Conservation (phyloP, 1,139 yeast genomes). For the Arxiozyma heterogenica region DNA sequence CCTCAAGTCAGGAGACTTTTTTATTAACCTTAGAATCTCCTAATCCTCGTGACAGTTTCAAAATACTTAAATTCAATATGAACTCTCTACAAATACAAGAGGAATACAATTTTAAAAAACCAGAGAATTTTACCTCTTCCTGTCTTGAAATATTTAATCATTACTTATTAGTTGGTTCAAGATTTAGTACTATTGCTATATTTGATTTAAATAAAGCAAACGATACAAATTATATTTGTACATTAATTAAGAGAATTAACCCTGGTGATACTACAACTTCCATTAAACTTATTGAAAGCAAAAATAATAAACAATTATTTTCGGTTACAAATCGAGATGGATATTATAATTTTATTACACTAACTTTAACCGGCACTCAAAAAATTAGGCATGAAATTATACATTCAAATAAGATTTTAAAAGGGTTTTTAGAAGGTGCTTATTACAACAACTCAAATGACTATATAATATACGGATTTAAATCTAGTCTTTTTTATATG, state of each 20-base stretch:
- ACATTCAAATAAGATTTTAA: constrained; percentile 55
- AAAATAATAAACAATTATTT: constrained; percentile 18
- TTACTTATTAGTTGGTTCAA: constrained; percentile 56
- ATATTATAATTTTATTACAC: constrained; percentile 36
- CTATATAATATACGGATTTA: constrained; percentile 67
- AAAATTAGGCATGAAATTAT: constrained; percentile 27
- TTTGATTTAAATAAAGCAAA: constrained; percentile 35
- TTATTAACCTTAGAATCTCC: constrained; percentile 55
- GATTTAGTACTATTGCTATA: constrained; percentile 57
- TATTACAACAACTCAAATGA: constrained; percentile 38
- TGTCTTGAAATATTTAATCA: constrained; percentile 39
- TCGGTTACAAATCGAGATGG: constrained; percentile 60
- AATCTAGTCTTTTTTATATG: constrained; percentile 64
- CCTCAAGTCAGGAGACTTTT: constrained; percentile 23
- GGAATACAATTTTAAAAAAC: constrained; percentile 25
- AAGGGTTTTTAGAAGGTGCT: constrained; percentile 77
- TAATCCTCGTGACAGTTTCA: constrained; percentile 49
- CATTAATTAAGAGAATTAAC: constrained; percentile 41
- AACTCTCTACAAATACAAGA: constrained; percentile 21
- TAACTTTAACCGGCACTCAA: constrained; percentile 10
- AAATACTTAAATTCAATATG: constrained; percentile 36
- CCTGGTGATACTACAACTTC: constrained; percentile 73
- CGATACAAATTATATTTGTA: constrained; percentile 19
- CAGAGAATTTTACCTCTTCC: constrained; percentile 52
- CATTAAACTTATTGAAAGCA: constrained; percentile 34